Percentiles rank a stretch among this genome's conserved stretches.
These are phyloP conservation scores for Penicillium expansum DNA, from an alignment of 2,329 filamentous ascomycete species.

Conservation along the genomic window DNA sequence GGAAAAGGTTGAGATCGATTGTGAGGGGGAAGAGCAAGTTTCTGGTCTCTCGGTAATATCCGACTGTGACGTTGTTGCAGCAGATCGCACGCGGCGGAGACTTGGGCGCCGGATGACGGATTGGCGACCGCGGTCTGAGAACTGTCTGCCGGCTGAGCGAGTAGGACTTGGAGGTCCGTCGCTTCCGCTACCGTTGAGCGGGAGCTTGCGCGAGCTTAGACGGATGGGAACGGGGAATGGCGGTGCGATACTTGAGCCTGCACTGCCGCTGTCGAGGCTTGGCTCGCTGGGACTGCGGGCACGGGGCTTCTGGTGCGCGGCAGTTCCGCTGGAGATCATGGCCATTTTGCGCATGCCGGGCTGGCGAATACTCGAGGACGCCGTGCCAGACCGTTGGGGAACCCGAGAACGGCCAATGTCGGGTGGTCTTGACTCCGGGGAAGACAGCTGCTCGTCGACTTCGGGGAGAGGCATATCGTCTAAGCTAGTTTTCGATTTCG, in stretches of 20 bases:
- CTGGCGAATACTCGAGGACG: conserved; percentile 44
- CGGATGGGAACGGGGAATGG: conserved; percentile 90
- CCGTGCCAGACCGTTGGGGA: conserved; percentile 38
- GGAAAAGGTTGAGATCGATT: conserved; percentile 65
- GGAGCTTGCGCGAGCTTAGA: conserved; percentile 77
- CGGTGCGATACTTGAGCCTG: conserved; percentile 50
- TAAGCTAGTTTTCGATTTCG: conserved; percentile 30
- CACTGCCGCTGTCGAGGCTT: conserved; percentile 41
- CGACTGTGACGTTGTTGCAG: conserved; percentile 63
- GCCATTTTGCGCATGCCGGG: conserved; percentile 72
- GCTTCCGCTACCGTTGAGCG: conserved; percentile 67
- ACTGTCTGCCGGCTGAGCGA: conserved; percentile 54
- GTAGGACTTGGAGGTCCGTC: conserved; percentile 79
- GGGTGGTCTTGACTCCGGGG: conserved; percentile 28
- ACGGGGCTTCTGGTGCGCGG: conserved; percentile 65
- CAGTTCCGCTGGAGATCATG: conserved; percentile 75
- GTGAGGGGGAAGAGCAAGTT: conserved; percentile 51
- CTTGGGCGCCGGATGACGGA: conserved; percentile 57
- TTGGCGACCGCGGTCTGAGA: conserved; percentile 54
- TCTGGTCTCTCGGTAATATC: conserved; percentile 47
- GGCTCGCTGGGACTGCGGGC: conserved; percentile 48
- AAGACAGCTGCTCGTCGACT: conserved; percentile 38
- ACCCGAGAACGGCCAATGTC: conserved; percentile 21
- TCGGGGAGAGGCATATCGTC: conserved; percentile 37
- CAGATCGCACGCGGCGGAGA: conserved; percentile 82